Evolutionary conservation across 345 rosid species (phyloP).

Genomic region (Populus nigra): DNA sequence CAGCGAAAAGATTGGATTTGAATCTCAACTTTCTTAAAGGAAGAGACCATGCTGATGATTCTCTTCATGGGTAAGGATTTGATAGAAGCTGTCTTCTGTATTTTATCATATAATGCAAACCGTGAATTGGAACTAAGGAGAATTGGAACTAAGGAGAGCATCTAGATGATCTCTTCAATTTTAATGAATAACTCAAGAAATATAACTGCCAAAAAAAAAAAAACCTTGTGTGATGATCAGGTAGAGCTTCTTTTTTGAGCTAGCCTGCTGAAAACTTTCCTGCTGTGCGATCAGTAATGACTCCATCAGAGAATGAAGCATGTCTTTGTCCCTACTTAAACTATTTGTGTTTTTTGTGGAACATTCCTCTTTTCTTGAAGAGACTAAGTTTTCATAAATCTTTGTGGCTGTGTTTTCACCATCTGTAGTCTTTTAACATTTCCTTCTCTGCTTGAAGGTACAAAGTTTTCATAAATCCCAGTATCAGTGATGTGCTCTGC

Average conservation of each 20-base stretch:
- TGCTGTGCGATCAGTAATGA: background rate
- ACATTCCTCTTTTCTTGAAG: background rate
- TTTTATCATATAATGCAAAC: background rate
- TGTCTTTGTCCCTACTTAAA: background rate
- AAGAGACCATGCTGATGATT: constrained; percentile 89
- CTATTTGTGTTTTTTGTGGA: background rate
- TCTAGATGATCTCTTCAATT: background rate
- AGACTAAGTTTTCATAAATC: background rate
- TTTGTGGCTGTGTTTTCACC: background rate
- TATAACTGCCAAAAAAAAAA: background rate
- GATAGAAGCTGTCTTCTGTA: background rate
- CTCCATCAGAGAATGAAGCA: background rate
- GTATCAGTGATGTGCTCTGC: constrained; percentile 94
- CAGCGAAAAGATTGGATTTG: constrained; percentile 64
- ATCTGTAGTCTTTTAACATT: background rate
- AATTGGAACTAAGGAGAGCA: background rate
- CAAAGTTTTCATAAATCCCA: constrained; percentile 96
- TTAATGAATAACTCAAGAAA: background rate
- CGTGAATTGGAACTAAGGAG: background rate
- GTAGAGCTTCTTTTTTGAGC: background rate
- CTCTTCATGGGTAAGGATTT: constrained; percentile 75
- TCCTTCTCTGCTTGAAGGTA: constrained; percentile 58
- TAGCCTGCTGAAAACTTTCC: background rate
- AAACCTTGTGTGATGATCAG: background rate
- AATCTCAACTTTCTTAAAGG: constrained; percentile 86